phyloP scores from a whole-genome alignment of 768 basidiomycete species.

The Tylopilus felleus region DNA sequence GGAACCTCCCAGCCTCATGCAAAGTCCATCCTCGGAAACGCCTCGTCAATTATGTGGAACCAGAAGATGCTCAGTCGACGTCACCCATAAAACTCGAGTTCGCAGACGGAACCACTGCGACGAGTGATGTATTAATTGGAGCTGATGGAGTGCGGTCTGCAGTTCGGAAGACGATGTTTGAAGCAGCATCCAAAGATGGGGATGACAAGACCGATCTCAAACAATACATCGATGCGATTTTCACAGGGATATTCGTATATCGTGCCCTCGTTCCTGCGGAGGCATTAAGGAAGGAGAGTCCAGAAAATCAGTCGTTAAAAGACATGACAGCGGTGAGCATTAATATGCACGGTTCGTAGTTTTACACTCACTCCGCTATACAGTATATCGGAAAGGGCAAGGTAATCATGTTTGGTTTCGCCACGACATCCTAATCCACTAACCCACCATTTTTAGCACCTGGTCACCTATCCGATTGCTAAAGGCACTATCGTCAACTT shows the following conservation, averaged over 20 bases:
- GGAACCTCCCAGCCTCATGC: slow-evolving; percentile 15
- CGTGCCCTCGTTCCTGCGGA: slow-evolving; percentile 36
- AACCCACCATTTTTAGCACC: slow-evolving; percentile 26
- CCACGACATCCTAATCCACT: neutral
- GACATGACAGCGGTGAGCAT: slow-evolving; percentile 21
- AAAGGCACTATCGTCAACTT: slow-evolving; percentile 37
- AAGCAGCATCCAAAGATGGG: slow-evolving; percentile 4
- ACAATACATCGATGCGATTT: slow-evolving; percentile 31
- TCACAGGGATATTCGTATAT: slow-evolving; percentile 42
- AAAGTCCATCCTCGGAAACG: slow-evolving; percentile 18
- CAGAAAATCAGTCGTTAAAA: slow-evolving; percentile 21
- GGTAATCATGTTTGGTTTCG: neutral
- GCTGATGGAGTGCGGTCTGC: slow-evolving; percentile 42
- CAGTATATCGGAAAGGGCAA: slow-evolving; percentile 15
- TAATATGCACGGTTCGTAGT: neutral
- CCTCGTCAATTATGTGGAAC: slow-evolving; percentile 14
- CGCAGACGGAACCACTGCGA: slow-evolving; percentile 16
- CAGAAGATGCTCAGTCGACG: slow-evolving; percentile 25
- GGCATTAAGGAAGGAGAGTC: slow-evolving; percentile 24
- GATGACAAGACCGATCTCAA: neutral
- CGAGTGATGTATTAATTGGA: slow-evolving; percentile 42
- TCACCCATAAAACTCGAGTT: slow-evolving; percentile 10
- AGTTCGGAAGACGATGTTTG: slow-evolving; percentile 25
- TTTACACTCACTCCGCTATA: slow-evolving; percentile 9
- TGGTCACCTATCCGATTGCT: slow-evolving; percentile 40